phyloP scores from a whole-genome alignment of 805 yeast species.

The Ogataea zsoltii region DNA sequence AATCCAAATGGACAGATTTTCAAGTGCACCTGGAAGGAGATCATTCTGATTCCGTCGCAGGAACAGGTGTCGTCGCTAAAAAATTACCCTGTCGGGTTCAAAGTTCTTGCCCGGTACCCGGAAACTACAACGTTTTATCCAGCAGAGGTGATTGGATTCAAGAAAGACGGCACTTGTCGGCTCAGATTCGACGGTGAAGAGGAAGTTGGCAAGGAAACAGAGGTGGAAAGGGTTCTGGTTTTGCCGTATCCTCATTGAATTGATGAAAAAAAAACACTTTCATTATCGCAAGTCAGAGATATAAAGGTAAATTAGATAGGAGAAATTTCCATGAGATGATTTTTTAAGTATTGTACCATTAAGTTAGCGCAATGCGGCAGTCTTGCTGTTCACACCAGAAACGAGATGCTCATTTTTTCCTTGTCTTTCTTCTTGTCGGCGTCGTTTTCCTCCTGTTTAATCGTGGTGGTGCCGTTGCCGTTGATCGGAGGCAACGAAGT shows the following conservation, averaged over 20 bases:
- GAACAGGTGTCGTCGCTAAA: constrained; percentile 34
- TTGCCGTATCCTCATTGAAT: constrained; percentile 59
- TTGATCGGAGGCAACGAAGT: constrained; percentile 8
- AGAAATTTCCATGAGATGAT: too few species aligned
- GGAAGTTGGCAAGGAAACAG: constrained; percentile 93
- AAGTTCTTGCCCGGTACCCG: constrained; percentile 91
- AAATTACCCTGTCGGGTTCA: constrained; percentile 71
- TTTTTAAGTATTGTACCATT: too few species aligned
- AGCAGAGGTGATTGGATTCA: constrained; percentile 83
- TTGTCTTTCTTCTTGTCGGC: constrained; percentile 13
- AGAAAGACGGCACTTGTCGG: constrained; percentile 73
- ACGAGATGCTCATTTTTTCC: constrained; percentile 30
- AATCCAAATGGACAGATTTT: constrained; percentile 85
- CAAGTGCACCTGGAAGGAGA: constrained; percentile 79
- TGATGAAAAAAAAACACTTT: too few species aligned
- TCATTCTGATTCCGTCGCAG: constrained; percentile 65
- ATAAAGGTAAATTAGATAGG: neutral
- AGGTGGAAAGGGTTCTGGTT: constrained; percentile 82
- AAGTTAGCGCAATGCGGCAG: too few species aligned
- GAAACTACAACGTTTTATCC: constrained; percentile 97
- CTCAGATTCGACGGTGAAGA: constrained; percentile 95
- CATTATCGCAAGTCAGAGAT: neutral
- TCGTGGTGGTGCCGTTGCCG: neutral
- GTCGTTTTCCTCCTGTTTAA: neutral
- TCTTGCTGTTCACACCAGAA: constrained; percentile 22